Percentiles rank a stretch among this genome's conserved stretches.
Evolutionary conservation across 2,329 filamentous ascomycete species (phyloP).

Genomic region (Penicillium sp.): DNA sequence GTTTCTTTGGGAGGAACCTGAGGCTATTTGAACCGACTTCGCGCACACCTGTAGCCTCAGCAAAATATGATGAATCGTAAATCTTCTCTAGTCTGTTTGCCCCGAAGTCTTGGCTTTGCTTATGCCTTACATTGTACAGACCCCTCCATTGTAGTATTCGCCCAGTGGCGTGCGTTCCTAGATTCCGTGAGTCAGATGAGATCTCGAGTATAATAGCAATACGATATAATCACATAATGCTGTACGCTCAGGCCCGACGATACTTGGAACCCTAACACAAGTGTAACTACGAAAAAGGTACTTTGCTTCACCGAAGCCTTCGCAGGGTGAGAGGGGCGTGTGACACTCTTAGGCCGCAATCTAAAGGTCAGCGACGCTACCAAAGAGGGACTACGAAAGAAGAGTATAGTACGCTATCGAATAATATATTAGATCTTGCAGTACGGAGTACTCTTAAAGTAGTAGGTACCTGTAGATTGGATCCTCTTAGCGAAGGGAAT

Average conservation of each 20-base stretch:
- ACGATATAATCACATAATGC: constrained; percentile 1
- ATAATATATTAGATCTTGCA: too few relatives aligned
- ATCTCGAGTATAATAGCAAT: background rate
- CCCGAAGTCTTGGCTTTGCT: background rate
- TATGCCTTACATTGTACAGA: constrained; percentile 1
- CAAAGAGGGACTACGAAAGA: too few relatives aligned
- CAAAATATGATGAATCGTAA: background rate
- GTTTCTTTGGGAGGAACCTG: background rate
- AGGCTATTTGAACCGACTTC: background rate
- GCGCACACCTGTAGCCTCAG: background rate
- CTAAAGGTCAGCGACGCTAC: background rate
- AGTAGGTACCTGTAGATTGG: too few relatives aligned
- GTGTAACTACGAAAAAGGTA: background rate
- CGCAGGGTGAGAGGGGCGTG: background rate
- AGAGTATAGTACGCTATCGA: too few relatives aligned
- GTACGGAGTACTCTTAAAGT: too few relatives aligned
- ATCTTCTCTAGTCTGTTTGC: background rate
- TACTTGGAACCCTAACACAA: background rate
- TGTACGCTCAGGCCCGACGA: constrained; percentile 18
- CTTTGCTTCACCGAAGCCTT: constrained; percentile 3
- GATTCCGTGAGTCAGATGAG: constrained; percentile 26
- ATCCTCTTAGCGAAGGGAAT: background rate
- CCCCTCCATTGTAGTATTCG: background rate
- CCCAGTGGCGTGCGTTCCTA: constrained; percentile 32
- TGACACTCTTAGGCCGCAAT: constrained; percentile 8